Base-by-base conservation (phyloP, 345 rosid genomes). In the Turritis glabra region DNA sequence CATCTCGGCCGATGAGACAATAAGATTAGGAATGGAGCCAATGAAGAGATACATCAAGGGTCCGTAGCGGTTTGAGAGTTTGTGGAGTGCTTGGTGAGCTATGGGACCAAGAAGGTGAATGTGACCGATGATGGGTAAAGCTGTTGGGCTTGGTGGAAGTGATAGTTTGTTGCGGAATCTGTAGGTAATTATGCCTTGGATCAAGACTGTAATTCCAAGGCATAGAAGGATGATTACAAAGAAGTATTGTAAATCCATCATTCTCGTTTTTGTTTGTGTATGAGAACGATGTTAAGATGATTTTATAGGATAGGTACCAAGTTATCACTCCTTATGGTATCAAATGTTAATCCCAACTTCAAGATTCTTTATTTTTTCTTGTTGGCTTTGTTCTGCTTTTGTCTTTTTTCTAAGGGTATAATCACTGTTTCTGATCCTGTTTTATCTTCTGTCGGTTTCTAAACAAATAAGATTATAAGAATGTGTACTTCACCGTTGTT, bases 21-120 rank as follows among this genome's bases (percentile, higher is more conserved):
- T 73, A 32, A 89, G 75, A 37, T 86, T 83, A 32, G 92, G 96
- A 23, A 83, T 81, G 66, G 89, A 87, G 12, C 97, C 96, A 9
- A 89, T 80, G 80, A 75, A 88, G 85, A 92, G 69, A 75, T 85
- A 82, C 5, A 89, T 47, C 52, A 88, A 33, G 37, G 96, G 96
- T 50, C 89, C 97, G 6, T 85, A 80, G 38, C 66, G 83, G 60
- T 21, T 18, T 3, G 96, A 83, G 56, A 92, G 82, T 75, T 84
- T 89, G 84, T 84, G 84, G 51, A 92, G 78, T 21, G 93, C 87
- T 74, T 87, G 90, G 78, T 84, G 88, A 44, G 79, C 84, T 65
- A 89, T 71, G 6, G 85, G 89, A 69, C 83, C 75, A 23, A 92
- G 81, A 32, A 78, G 77, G 57, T 84, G 87, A 32, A 83, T 75